Evolutionary conservation across 1,139 yeast species (phyloP).

Genomic region (Candida sp.): DNA sequence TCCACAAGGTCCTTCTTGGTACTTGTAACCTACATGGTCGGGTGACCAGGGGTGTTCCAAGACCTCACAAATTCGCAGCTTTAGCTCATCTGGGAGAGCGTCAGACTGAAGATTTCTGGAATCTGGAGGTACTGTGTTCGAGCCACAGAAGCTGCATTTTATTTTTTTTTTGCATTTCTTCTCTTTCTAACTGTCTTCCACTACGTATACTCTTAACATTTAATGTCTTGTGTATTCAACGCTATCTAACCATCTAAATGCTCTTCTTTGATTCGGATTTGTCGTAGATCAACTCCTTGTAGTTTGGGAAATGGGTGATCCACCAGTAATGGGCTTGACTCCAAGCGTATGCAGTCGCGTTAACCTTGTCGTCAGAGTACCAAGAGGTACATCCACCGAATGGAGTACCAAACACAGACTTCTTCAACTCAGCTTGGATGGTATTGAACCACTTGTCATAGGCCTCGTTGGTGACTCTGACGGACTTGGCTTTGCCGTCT

Average conservation of each 20-base stretch:
- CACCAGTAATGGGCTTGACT: conserved; percentile 41
- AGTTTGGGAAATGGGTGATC: conserved; percentile 30
- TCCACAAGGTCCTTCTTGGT: too few species aligned
- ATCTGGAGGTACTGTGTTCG: conserved; percentile 62
- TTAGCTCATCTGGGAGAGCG: conserved; percentile 56
- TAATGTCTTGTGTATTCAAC: too few species aligned
- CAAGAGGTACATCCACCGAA: conserved; percentile 51
- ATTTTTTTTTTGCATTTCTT: too few species aligned
- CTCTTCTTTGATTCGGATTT: not conserved
- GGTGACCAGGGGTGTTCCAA: too few species aligned
- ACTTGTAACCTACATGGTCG: too few species aligned
- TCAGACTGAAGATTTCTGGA: conserved; percentile 50
- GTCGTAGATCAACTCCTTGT: conserved; percentile 28
- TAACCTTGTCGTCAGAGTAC: conserved; percentile 34
- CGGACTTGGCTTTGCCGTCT: conserved; percentile 31
- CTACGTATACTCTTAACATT: too few species aligned
- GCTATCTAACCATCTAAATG: not conserved
- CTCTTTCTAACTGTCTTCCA: too few species aligned
- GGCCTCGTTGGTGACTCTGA: conserved; percentile 34
- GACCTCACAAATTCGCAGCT: not conserved
- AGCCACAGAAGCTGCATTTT: conserved; percentile 54
- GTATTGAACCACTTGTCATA: conserved; percentile 41
- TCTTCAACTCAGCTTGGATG: conserved; percentile 30
- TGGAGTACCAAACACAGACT: conserved; percentile 40
- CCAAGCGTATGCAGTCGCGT: conserved; percentile 43